phyloP scores from a whole-genome alignment of 164 flowering plant genomes.

The grape (Vitis vinifera) region ASM3070453v1 NC_081816.1:12600501-12601000 shows the following conservation, averaged over 20 bases:
- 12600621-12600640: no score
- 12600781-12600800: background rate
- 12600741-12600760: background rate
- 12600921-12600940: background rate
- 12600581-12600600: no score
- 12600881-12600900: background rate
- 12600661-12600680: no score
- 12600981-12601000: conserved; percentile 56
- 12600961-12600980: conserved; percentile 4
- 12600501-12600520: no score
- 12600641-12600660: no score
- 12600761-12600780: background rate
- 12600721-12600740: background rate
- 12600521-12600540: no score
- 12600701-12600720: no score
- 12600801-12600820: background rate
- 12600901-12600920: background rate
- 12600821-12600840: background rate
- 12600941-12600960: background rate
- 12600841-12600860: background rate
- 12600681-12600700: no score
- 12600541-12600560: no score
- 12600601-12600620: no score
- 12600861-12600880: background rate
- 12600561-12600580: no score